Percentiles rank a stretch among this genome's conserved stretches.
These are phyloP conservation scores for Xylaria longipes DNA, from an alignment of 495 filamentous ascomycete species.

Conservation along the genomic window DNA sequence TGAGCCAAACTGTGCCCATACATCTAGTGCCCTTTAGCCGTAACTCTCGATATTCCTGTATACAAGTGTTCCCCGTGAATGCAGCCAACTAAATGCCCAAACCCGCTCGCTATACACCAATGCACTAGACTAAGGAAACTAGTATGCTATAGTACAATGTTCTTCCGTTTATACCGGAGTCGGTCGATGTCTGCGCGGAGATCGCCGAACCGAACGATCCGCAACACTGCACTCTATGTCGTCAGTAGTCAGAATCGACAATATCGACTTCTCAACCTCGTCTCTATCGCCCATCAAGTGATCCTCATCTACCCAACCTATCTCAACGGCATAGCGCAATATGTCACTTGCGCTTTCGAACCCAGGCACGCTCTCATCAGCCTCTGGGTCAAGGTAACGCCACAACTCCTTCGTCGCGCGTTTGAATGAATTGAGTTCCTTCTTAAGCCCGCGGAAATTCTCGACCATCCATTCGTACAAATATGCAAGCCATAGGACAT, in stretches of 20 bases:
- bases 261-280: conserved; percentile 38
- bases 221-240: conserved; percentile 17
- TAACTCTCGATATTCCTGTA: not conserved
- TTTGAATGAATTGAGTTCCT: conserved; percentile 45
- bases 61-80: conserved; percentile 10
- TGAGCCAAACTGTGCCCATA: not conserved
- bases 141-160: conserved; percentile 10
- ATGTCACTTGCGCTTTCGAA: conserved; percentile 53
- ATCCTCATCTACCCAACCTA: conserved; percentile 53
- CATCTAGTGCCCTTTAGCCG: not conserved
- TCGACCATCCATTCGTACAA: conserved; percentile 51
- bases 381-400: conserved; percentile 49
- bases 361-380: conserved; percentile 41
- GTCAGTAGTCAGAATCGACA: conserved; percentile 35
- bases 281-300: conserved; percentile 48
- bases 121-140: not conserved
- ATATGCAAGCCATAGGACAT: conserved; percentile 61
- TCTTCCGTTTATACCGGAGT: not conserved
- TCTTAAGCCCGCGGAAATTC: conserved; percentile 44
- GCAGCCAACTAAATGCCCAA: not conserved
- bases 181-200: conserved; percentile 15
- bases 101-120: conserved; percentile 14
- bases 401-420: conserved; percentile 50
- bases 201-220: conserved; percentile 20
- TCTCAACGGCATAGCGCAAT: conserved; percentile 50